Conservation (phyloP, 169 alveolate genomes). For the Plasmodium coatneyi region DNA sequence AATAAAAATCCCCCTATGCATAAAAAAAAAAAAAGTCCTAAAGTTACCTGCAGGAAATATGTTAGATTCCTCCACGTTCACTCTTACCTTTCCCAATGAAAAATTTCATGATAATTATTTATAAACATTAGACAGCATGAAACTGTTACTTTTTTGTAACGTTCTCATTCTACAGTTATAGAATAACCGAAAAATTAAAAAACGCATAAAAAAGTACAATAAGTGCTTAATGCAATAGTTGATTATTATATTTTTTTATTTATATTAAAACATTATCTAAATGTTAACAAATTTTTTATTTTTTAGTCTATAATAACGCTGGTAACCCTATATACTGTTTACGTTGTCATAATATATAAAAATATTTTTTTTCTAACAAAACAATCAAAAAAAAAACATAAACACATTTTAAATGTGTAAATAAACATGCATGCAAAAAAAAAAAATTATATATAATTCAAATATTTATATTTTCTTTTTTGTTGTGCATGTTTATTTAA, state of each 20-base stretch:
- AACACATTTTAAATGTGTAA: neutral
- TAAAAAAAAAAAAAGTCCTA: neutral
- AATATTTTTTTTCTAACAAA: neutral
- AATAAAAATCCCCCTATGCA: neutral
- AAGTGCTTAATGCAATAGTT: neutral
- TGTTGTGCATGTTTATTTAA: conserved; percentile 16
- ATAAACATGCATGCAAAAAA: neutral
- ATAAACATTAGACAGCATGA: neutral
- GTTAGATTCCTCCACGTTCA: neutral
- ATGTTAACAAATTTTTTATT: neutral
- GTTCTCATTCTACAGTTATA: neutral
- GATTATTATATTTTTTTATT: neutral
- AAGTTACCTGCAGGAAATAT: neutral
- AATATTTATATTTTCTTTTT: conserved; percentile 8
- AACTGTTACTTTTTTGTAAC: neutral
- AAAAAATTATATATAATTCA: conserved; percentile 12
- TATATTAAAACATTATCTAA: neutral
- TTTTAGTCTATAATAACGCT: neutral
- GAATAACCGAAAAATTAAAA: neutral
- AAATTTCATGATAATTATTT: neutral
- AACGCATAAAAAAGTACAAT: neutral
- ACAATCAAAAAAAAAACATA: neutral
- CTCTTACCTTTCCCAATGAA: neutral
- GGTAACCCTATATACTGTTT: neutral
- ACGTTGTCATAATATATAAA: neutral